These are phyloP conservation scores for Pseudomonodictys pantanalensis DNA, from an alignment of 495 filamentous ascomycete genomes.

Conservation along the genomic window DNA sequence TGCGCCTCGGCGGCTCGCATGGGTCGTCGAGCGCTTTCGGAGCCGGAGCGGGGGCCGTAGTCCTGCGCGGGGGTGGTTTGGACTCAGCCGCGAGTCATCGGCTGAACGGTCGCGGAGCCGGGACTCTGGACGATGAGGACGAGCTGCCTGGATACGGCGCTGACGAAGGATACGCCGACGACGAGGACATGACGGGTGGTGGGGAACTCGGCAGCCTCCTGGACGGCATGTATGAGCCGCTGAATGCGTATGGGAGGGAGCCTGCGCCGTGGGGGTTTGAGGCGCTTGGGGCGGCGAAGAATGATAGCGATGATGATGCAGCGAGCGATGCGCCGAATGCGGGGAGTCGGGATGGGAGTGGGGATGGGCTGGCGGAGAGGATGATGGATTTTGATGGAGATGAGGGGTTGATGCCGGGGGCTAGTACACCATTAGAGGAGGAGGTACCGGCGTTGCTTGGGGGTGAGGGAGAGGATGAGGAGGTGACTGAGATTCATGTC, in stretches of 20 bases:
- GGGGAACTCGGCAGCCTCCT: neutral
- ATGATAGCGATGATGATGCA: conserved; percentile 17
- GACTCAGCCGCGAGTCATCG: conserved; percentile 18
- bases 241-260: neutral
- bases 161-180: conserved; percentile 21
- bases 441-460: conserved; percentile 12
- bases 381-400: conserved; percentile 28
- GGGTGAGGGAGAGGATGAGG: conserved; percentile 7
- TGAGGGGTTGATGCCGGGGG: conserved; percentile 3
- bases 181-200: too few species aligned
- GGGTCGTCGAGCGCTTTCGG: conserved; percentile 44
- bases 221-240: neutral
- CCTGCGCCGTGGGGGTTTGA: neutral
- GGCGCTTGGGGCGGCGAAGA: neutral
- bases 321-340: conserved; percentile 20
- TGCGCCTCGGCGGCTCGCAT: conserved; percentile 79
- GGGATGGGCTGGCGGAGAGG: conserved; percentile 18
- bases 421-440: conserved; percentile 15
- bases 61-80: conserved; percentile 30
- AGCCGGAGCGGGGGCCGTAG: conserved; percentile 38
- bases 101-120: conserved; percentile 23
- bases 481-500: conserved; percentile 11
- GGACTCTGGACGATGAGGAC: conserved; percentile 14
- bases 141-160: conserved; percentile 8
- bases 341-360: neutral